A percentile compares a stretch with the other conserved stretches of the same genome.
Conservation (phyloP, 2,329 filamentous ascomycete species). For the Aureobasidium pullulans region DNA sequence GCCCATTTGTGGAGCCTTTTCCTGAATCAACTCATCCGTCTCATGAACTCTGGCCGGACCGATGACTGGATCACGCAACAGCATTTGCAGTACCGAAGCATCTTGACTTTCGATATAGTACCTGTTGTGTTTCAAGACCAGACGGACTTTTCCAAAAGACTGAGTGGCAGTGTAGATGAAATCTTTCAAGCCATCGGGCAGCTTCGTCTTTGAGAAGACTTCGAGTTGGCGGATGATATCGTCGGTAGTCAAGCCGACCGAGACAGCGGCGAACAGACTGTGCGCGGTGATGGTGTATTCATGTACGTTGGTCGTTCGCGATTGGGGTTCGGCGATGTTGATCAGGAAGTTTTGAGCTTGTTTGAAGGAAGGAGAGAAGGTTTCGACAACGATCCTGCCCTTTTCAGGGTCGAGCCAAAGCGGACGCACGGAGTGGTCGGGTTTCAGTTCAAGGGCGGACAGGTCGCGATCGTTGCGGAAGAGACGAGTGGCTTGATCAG, state of each 20-base stretch:
- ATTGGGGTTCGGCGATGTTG: conserved; percentile 89
- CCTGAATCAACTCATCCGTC: conserved; percentile 65
- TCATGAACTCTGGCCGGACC: conserved; percentile 70
- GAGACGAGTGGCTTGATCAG: conserved; percentile 49
- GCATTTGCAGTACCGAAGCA: conserved; percentile 72
- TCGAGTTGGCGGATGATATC: conserved; percentile 89
- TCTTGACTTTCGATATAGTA: conserved; percentile 93
- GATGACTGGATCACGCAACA: conserved; percentile 80
- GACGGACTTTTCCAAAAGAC: conserved; percentile 90
- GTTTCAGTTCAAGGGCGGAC: conserved; percentile 73
- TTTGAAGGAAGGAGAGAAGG: conserved; percentile 79
- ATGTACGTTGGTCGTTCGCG: conserved; percentile 82
- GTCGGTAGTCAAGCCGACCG: conserved; percentile 78
- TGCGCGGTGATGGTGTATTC: conserved; percentile 89
- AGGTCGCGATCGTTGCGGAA: conserved; percentile 64
- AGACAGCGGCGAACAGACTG: conserved; percentile 90
- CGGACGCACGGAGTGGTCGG: conserved; percentile 81
- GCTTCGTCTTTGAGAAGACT: conserved; percentile 76
- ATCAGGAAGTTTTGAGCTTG: conserved; percentile 92
- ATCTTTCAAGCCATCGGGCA: conserved; percentile 70
- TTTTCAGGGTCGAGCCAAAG: conserved; percentile 88
- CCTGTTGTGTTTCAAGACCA: conserved; percentile 88
- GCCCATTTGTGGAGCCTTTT: conserved; percentile 76
- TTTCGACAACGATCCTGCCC: conserved; percentile 85
- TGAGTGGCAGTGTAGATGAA: conserved; percentile 80